Evolutionary conservation across 257 asterid species (phyloP).

Genomic region (Nicotiana tomentosiformis): DNA sequence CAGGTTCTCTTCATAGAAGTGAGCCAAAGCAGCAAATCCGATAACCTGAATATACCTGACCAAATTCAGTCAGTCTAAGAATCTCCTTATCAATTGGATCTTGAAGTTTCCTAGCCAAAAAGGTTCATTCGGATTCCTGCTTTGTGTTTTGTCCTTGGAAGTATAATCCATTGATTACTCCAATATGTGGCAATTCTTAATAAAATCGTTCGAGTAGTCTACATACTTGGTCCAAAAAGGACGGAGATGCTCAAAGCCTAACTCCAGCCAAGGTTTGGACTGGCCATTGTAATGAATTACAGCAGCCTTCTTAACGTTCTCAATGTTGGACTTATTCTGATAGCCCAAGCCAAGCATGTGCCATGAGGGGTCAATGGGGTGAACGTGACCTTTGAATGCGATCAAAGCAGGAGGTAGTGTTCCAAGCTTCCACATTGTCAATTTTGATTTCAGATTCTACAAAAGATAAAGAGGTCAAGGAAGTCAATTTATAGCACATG

Average conservation of each 20-base stretch:
- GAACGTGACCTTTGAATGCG: constrained; percentile 83
- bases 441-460: constrained; percentile 93
- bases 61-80: constrained; percentile 25
- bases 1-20: constrained; percentile 34
- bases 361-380: constrained; percentile 90
- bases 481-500: background rate
- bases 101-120: background rate
- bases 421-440: constrained; percentile 94
- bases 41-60: constrained; percentile 12
- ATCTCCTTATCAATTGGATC: constrained; percentile 21
- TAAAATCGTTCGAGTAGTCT: constrained; percentile 81
- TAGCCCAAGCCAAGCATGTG: constrained; percentile 99
- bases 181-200: constrained; percentile 87
- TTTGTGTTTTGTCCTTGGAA: background rate
- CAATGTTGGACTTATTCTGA: constrained; percentile 71
- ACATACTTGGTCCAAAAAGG: constrained; percentile 97
- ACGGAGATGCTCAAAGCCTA: constrained; percentile 95
- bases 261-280: constrained; percentile 95
- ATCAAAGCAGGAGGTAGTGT: constrained; percentile 98
- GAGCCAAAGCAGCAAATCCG: constrained; percentile 22
- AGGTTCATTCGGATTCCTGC: constrained; percentile 1
- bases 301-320: constrained; percentile 72
- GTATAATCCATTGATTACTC: constrained; percentile 38
- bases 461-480: constrained; percentile 2
- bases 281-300: constrained; percentile 99